Evolutionary conservation across 2,329 filamentous ascomycete genomes (phyloP), one percentile per base, ranked within the genome.

Genomic region (Botrytis deweyae): DNA sequence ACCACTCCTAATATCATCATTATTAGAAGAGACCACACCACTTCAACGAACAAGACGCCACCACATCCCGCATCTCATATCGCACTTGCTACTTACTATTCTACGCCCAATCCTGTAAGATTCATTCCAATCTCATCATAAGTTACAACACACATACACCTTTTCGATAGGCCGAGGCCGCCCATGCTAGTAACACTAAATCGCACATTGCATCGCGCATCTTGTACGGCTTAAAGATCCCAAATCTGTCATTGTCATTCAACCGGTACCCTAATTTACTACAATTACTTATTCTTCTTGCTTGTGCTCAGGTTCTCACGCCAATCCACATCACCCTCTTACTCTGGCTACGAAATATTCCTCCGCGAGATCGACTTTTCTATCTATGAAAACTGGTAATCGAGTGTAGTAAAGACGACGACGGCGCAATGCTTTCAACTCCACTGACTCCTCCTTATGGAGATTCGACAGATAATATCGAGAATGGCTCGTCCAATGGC

Each of bases 391-490:
- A 75, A 75, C 71, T 67, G 69, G 18, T 52, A 52, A 69, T 67
- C 58, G 73, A 71, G 66, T 76, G 76, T 72, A 74, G 74, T 70
- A 74, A 74, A 74, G 70, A 72, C 49, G 76, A 65, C 38, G 33
- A 44, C 62, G 49, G 72, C 68, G 68, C 73, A 75, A 80, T 80
- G 79, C 75, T 76, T 70, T 72, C 74, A 64, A 73, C 76, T 74
- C 77, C 76, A 36, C 72, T 78, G 52, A 78, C 78, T 73, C 78
- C 78, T 59, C 77, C 76, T 20, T 75, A 75, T 70, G 78, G 78
- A 71, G 49, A 75, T 72, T 76, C 76, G 52, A 49, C 74, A 72
- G 76, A 77, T 68, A 70, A 38, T 25, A 25, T 59, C 38, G 67
- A 71, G 64, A 70, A 62, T 49, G 74, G 73, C 64, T 67, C 73